These are phyloP conservation scores for Rhizophora apiculata DNA, from an alignment of 345 rosid species.

Conservation along the genomic window DNA sequence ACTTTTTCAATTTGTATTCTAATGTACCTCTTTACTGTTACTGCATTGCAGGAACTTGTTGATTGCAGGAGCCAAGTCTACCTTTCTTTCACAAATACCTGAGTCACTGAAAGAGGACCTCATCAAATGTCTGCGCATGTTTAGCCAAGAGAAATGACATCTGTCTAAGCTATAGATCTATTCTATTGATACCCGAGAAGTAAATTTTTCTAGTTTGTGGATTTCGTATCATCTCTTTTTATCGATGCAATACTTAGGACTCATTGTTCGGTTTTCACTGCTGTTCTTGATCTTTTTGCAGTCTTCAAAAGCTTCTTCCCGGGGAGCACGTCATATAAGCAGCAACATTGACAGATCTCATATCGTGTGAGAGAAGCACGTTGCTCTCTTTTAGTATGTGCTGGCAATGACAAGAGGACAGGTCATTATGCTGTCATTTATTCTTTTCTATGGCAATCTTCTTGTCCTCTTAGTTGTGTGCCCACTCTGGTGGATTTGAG, in stretches of 20 bases:
- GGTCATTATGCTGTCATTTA: background rate
- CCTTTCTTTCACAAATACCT: conserved; percentile 57
- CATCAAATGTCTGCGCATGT: conserved; percentile 45
- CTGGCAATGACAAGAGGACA: conserved; percentile 13
- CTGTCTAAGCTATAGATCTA: conserved; percentile 9
- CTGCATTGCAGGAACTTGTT: conserved; percentile 56
- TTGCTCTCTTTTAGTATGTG: conserved; percentile 12
- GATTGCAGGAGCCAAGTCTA: conserved; percentile 60
- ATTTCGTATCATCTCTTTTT: background rate
- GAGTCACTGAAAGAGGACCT: conserved; percentile 68
- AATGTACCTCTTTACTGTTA: background rate
- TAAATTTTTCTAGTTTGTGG: background rate
- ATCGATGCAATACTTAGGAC: background rate
- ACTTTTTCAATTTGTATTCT: background rate
- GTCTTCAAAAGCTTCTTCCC: conserved; percentile 16
- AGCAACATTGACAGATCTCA: conserved; percentile 6
- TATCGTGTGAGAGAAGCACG: background rate
- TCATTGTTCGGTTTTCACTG: background rate
- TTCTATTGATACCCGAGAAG: conserved; percentile 19
- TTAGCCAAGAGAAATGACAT: conserved; percentile 42
- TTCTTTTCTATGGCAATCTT: background rate
- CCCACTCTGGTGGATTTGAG: conserved; percentile 16
- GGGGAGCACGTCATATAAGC: conserved; percentile 23
- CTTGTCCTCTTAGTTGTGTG: background rate
- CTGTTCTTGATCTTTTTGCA: conserved; percentile 23